These are phyloP conservation scores for Colletotrichum sp. DNA, from an alignment of 2,329 filamentous ascomycete genomes.

Conservation along the genomic window DNA sequence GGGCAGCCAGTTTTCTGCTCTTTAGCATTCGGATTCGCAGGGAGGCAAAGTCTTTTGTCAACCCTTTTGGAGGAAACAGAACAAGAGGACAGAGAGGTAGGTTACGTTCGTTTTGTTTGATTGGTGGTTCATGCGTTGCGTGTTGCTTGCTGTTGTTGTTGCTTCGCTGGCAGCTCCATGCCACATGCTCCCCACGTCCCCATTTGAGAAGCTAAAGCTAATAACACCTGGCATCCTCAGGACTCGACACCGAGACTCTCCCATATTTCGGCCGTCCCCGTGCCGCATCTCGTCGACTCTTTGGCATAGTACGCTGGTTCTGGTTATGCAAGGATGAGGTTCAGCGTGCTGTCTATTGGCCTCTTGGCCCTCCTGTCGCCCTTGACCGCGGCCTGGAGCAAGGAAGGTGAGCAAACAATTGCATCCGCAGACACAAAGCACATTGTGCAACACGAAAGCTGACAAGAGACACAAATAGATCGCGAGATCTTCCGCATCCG, in stretches of 20 bases:
- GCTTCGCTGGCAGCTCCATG: constrained; percentile 13
- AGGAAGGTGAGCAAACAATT: constrained; percentile 68
- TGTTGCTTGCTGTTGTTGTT: neutral
- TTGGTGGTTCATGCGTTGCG: neutral
- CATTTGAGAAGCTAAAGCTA: constrained; percentile 6
- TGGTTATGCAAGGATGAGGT: constrained; percentile 69
- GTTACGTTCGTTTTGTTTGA: neutral
- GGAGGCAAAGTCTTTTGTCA: neutral
- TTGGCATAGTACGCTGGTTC: neutral
- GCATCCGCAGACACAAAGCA: neutral
- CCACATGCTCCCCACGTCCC: constrained; percentile 8
- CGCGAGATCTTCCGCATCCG: constrained; percentile 97
- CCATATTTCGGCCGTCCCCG: neutral
- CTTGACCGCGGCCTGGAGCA: constrained; percentile 79
- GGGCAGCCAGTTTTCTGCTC: neutral
- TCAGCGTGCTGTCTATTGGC: constrained; percentile 69
- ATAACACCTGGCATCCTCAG: constrained; percentile 19
- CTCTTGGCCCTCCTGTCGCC: constrained; percentile 72
- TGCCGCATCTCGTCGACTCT: neutral
- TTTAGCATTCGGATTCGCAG: neutral
- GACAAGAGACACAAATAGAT: constrained; percentile 58
- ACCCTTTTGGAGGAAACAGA: neutral
- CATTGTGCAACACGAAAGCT: neutral
- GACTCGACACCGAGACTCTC: neutral
- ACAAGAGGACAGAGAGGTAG: neutral